These are phyloP conservation scores for Candida sojae DNA, from an alignment of 1,139 yeast species.

Conservation along the genomic window DNA sequence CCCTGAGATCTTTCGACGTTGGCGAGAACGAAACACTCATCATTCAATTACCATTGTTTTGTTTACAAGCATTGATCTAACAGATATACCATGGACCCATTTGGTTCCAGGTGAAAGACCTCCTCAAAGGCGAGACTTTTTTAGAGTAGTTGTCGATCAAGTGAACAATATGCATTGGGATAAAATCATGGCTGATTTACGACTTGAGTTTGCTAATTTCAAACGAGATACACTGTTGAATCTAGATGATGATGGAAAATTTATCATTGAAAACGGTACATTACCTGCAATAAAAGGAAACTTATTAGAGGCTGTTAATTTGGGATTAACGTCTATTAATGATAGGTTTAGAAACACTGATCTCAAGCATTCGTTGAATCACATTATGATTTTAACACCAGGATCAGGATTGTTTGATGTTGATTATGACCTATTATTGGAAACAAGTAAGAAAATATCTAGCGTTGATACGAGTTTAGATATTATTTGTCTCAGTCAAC, in stretches of 20 bases:
- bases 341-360: constrained; percentile 86
- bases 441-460: constrained; percentile 74
- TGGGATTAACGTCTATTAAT: constrained; percentile 77
- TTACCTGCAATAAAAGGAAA: constrained; percentile 91
- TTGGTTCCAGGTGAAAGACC: constrained; percentile 75
- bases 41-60: constrained; percentile 90
- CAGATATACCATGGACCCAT: constrained; percentile 55
- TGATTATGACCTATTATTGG: constrained; percentile 72
- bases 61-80: constrained; percentile 77
- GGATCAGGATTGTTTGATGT: constrained; percentile 95
- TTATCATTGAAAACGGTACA: constrained; percentile 55
- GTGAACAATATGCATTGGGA: constrained; percentile 88
- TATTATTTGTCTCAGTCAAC: constrained; percentile 82
- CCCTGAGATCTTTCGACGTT: constrained; percentile 84
- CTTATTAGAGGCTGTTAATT: constrained; percentile 79
- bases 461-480: constrained; percentile 86
- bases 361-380: constrained; percentile 81
- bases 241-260: constrained; percentile 39
- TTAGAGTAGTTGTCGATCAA: constrained; percentile 93
- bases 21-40: constrained; percentile 86
- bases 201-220: constrained; percentile 84
- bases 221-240: constrained; percentile 67
- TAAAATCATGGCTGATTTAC: constrained; percentile 82
- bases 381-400: constrained; percentile 83
- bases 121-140: constrained; percentile 71